Evolutionary conservation across 2,329 filamentous ascomycete genomes (phyloP).

Genomic region (Penicillium paneum): DNA sequence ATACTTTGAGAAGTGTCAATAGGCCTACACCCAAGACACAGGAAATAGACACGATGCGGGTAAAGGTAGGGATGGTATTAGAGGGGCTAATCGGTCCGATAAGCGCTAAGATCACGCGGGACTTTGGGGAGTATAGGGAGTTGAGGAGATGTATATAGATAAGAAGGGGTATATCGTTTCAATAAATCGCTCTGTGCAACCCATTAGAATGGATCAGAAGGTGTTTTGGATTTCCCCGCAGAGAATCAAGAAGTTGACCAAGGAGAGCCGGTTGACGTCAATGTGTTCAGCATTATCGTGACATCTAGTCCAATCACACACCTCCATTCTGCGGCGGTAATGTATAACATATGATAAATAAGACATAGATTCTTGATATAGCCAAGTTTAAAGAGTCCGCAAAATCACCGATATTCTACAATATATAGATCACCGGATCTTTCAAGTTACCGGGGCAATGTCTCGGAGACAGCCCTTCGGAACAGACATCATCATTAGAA

Average conservation of each 20-base stretch:
- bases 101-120: neutral
- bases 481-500: constrained; percentile 27
- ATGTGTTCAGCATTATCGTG: neutral
- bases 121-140: neutral
- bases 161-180: neutral
- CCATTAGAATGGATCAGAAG: neutral
- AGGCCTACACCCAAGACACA: neutral
- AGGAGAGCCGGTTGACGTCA: constrained; percentile 3
- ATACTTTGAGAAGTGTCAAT: neutral
- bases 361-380: neutral
- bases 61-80: neutral
- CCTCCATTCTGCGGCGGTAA: neutral
- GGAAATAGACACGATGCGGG: neutral
- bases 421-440: neutral
- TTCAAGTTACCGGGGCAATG: constrained; percentile 6
- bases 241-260: neutral
- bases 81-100: neutral
- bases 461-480: constrained; percentile 10
- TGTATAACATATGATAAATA: neutral
- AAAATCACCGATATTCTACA: neutral
- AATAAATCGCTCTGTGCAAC: constrained; percentile 1
- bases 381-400: neutral
- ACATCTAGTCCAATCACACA: neutral
- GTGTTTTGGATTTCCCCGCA: constrained; percentile 2
- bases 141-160: neutral